Evolutionary conservation across 805 yeast genomes (phyloP).

Genomic region (Lipomyces yamadae): DNA sequence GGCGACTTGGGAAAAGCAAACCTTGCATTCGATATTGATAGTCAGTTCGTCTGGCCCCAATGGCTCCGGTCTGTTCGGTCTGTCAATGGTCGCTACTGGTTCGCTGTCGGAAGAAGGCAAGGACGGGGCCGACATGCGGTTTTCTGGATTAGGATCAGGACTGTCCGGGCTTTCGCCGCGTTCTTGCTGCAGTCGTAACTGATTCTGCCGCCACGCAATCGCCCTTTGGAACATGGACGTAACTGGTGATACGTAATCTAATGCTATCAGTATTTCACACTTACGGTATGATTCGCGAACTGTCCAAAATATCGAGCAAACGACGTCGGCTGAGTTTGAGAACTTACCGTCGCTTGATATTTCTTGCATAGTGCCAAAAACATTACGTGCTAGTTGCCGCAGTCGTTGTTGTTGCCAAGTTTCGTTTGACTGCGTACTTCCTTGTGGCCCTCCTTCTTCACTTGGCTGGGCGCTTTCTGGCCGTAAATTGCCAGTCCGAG

Average conservation of each 20-base stretch:
- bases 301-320: neutral
- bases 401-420: slow-evolving; percentile 10
- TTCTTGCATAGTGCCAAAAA: slow-evolving; percentile 28
- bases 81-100: neutral
- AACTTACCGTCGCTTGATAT: slow-evolving; percentile 23
- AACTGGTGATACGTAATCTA: slow-evolving; percentile 28
- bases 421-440: neutral
- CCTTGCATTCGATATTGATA: slow-evolving; percentile 26
- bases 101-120: neutral
- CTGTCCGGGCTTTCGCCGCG: neutral
- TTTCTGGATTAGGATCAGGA: neutral
- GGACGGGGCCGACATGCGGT: neutral
- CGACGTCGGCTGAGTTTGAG: neutral
- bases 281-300: too few species aligned
- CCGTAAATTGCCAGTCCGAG: neutral
- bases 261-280: neutral
- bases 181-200: slow-evolving; percentile 14
- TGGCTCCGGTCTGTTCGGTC: slow-evolving; percentile 20
- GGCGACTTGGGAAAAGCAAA: slow-evolving; percentile 30
- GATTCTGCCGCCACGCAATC: slow-evolving; percentile 18
- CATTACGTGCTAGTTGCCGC: slow-evolving; percentile 16
- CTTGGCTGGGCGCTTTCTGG: slow-evolving; percentile 7
- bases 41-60: slow-evolving; percentile 26
- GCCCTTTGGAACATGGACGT: slow-evolving; percentile 33
- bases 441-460: neutral